Base-by-base conservation (phyloP, 495 filamentous ascomycete species). In the Aspergillus campestris region DNA sequence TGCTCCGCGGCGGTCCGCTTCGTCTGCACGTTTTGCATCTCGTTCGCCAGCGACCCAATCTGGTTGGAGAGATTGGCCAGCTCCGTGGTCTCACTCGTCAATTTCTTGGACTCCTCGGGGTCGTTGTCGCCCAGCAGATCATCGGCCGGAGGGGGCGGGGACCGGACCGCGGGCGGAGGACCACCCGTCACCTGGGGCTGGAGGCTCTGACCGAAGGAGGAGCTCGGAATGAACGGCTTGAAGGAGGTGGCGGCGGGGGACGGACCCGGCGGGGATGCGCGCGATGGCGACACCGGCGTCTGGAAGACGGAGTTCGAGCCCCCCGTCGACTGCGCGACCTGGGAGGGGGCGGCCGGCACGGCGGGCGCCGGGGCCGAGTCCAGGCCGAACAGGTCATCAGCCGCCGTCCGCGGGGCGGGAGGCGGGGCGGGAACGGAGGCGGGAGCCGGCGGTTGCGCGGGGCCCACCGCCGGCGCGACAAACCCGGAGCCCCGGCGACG, bases 11-110 rank as follows among this genome's bases (percentile, higher is more conserved):
- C 78, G 2, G 69, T 73, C 34, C 86, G 80, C 64, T 95, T 89
- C 32, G 70, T 77, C 57, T 94, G 89, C 5, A 95, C 82, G 47
- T 87, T 87, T 60, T 92, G 85, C 77, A 95, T 95, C 70, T 98
- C 89, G 61, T 85, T 92, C 2, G 89, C 81, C 45, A 98, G 65
- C 6, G 82, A 87, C 6, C 88, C 82, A 45, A 98, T 85, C 61
- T 97, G 91, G 61, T 95, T 97, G 6, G 89, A 95, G 44, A 98
- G 66, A 56, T 98, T 98, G 28, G 89, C 92, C n/a, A 97, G 73
- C 57, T 98, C 92, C 1, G 84, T 82, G 5, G 89, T 92, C 62
- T 98, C 92, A 47, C 80, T 81, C 0, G 81, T 90, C 38, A 97
- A 66, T 57, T 84, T 91, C 59, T 85, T 94, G 59, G 80, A 89